These are phyloP conservation scores for Dryadomyces sulphureus DNA, from an alignment of 2,329 filamentous ascomycete species.

Conservation along the genomic window DNA sequence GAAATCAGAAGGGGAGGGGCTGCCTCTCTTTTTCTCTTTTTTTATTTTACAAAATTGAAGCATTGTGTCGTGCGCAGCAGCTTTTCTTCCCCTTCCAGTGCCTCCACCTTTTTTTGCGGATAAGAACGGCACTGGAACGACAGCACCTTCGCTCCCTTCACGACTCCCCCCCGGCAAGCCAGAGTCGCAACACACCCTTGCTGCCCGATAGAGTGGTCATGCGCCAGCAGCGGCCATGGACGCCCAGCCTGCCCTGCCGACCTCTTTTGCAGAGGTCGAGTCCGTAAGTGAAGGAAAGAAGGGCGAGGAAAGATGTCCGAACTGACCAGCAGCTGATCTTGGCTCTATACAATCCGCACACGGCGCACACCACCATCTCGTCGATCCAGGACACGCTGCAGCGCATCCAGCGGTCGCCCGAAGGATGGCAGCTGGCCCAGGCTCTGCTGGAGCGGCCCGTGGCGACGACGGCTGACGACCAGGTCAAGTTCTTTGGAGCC, in stretches of 20 bases:
- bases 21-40: no score
- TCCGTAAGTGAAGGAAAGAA: conserved; percentile 13
- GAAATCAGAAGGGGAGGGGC: neutral
- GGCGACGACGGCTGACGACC: conserved; percentile 44
- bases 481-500: conserved; percentile 83
- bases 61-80: neutral
- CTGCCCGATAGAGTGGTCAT: neutral
- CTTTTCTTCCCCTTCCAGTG: neutral
- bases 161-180: neutral
- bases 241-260: conserved; percentile 12
- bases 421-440: conserved; percentile 78
- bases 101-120: neutral
- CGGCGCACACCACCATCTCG: conserved; percentile 29
- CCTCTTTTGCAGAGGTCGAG: conserved; percentile 20
- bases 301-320: neutral
- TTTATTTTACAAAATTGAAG: neutral
- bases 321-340: conserved; percentile 25
- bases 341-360: conserved; percentile 35
- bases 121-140: no score
- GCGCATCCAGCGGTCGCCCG: conserved; percentile 58
- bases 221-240: conserved; percentile 7
- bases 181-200: neutral
- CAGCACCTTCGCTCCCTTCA: neutral
- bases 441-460: conserved; percentile 38
- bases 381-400: conserved; percentile 60